Evolutionary conservation across 2,329 filamentous ascomycete genomes (phyloP), one percentile per base, ranked within the genome.

Genomic region (Fusarium dimerum): DNA sequence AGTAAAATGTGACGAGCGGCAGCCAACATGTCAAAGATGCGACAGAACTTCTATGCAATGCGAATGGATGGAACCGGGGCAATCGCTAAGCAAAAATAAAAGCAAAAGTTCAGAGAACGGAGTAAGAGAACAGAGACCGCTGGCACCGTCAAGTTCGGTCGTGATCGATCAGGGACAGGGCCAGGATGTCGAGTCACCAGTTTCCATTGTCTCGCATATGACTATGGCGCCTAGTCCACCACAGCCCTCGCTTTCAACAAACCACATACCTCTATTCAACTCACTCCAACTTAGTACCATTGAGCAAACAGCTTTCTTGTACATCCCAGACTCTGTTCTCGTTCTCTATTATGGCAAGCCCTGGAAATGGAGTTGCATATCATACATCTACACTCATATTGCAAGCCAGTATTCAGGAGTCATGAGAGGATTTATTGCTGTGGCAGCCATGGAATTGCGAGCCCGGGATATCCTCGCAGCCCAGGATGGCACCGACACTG

Each of bases 311-410:
- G 58, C 60, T 2, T 63, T 63, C 11, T 18, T 56, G 0, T 57
- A 60, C 3, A 47, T 63, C 2, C 60, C 60, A 3, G 32, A 51
- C 1, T 63, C 60, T 0, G 54, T 61, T 7, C 40, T 63, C n/a
- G 60, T 61, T 0, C 43, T 63, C 11, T 52, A 43, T 7, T 63
- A 60, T 12, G 60, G 60, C 0, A 63, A 63, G 4, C 54, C 55
- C 1, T 63, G 60, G 60, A 46, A 46, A 11, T 63, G 60, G 60
- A 61, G 58, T 9, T 60, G 50, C 16, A 63, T 63, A 16, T 63
- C 60, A 3, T 63, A 63, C 17, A 58, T 63, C 11, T 51, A 63
- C 9, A 30, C 46, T 0, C 38, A 58, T 4, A 57, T 63, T 15
- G 58, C 60, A 2, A 63, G 16, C 15, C 50, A 54, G 38, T 63